Base-by-base conservation (phyloP, 2,329 filamentous ascomycete species). In the Sordariomycetes sp. region DNA sequence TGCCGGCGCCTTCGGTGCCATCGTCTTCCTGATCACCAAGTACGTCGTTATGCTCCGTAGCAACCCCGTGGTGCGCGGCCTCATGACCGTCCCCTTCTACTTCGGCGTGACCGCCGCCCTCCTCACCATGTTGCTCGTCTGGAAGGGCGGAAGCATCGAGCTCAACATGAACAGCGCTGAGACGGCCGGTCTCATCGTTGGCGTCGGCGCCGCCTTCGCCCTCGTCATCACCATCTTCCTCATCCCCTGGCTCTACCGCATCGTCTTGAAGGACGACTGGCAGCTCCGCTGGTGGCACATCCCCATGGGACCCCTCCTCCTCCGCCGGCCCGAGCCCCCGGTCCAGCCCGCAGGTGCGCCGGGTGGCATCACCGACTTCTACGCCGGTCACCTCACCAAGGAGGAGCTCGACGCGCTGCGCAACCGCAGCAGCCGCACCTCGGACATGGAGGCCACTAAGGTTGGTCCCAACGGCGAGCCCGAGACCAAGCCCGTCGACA, bases 121-220 rank as follows among this genome's bases (percentile, higher is more conserved):
- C 13, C 70, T 83, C 17, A 72, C 74, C 62, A 80, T 87, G 65
- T 79, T 86, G 60, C 79, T 87, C 58, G 74, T 86, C 60, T 78
- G 74, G 74, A 77, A 77, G 67, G 75, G 75, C 42, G 75, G 71
- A 39, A 66, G 65, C 59, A 74, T 74, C 63, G 63, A 67, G 52
- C 65, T 82, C 59, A 70, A 2, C 28, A 58, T 62, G 24, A 60
- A 28, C 42, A 57, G 57, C 36, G 66, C 65, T 7, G 68, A 74
- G 61, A 70, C 77, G 32, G 71, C 70, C 24, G 76, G 76, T 55
- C 70, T 74, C 57, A 77, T 78, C 36, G 62, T 81, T 35, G 77
- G 75, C 56, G 71, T 75, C 17, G 76, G 75, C 56, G 70, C 68
- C 20, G 76, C 65, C 36, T 76, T 75, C 52, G 70, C 67, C 2